phyloP scores from a whole-genome alignment of 768 basidiomycete species.

The Lactarius akahatsu region DNA sequence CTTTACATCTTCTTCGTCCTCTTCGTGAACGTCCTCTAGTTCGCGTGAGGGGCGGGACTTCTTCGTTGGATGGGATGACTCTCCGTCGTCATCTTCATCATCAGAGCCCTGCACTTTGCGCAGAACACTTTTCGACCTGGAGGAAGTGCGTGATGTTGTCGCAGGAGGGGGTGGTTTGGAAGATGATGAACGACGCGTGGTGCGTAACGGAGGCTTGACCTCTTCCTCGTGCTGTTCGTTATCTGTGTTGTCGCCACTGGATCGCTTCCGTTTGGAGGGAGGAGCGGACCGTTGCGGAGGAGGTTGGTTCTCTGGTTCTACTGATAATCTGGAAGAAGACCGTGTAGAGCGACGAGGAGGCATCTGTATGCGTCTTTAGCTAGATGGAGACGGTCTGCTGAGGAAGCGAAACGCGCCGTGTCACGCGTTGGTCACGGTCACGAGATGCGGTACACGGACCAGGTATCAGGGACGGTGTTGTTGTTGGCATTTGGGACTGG shows the following conservation, averaged over 20 bases:
- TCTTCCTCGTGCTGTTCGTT: constrained; percentile 19
- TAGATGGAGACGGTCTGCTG: constrained; percentile 4
- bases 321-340: constrained; percentile 24
- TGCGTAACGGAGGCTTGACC: constrained; percentile 17
- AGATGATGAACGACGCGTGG: constrained; percentile 24
- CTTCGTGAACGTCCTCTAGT: constrained; percentile 26
- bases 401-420: constrained; percentile 21
- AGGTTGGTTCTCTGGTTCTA: constrained; percentile 11
- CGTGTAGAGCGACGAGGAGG: constrained; percentile 30
- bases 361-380: constrained; percentile 17
- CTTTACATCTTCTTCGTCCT: constrained; percentile 26
- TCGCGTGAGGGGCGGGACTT: constrained; percentile 24
- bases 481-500: background rate
- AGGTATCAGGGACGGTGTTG: background rate
- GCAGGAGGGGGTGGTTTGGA: constrained; percentile 11
- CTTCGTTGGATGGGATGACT: constrained; percentile 22
- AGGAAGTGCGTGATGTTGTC: constrained; percentile 18
- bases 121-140: constrained; percentile 13
- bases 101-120: constrained; percentile 20
- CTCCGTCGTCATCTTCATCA: constrained; percentile 18
- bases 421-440: constrained; percentile 26
- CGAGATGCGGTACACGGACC: constrained; percentile 9
- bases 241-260: constrained; percentile 7
- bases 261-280: constrained; percentile 26
- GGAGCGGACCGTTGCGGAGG: background rate